Base-by-base conservation (phyloP, 768 basidiomycete species). In the Leucocoprinus sp. region DNA sequence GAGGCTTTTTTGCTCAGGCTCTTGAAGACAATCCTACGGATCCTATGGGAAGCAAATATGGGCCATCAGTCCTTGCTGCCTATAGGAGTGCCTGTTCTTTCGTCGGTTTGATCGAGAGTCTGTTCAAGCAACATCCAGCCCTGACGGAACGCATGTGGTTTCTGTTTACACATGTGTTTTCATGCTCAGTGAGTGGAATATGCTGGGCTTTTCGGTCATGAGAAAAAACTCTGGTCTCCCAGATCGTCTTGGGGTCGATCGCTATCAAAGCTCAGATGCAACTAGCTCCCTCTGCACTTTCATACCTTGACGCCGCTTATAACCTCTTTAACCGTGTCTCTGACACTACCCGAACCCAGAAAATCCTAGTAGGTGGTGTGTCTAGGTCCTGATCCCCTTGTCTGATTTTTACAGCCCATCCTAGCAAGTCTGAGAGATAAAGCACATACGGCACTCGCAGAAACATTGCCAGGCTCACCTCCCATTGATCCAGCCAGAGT, bases 141-240 rank as follows among this genome's bases (percentile, higher is more conserved):
- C 61, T 84, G 45, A 80, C 79, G 9, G 80, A 82, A 55, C 70
- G 83, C 29, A 75, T 79, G 74, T 83, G 80, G 78, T 84, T 84
- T 60, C 60, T 80, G 40, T 80, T 82, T 49, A 81, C 79, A 6
- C 81, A 84, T 57, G 80, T 82, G 2, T 84, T 83, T 58, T 84
- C 79, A 4, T 83, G 81, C 55, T 70, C 79, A 27, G 82, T 83
- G 59, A 54, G 75, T 61, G 24, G 43, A 37, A 26, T 12, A 28
- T 17, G 36, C 18, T 49, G 48, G 11, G 36, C 31, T 40, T 12
- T 29, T 28, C 19, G 14, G 26, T 19, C 31, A 43, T 45, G n/a
- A 41, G 55, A 11, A 28, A 34, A 24, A 19, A 11, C 38, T 15
- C 31, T 31, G 9, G 6, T 31, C 3, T 14, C 31, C 31, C 34